phyloP scores from a whole-genome alignment of 2,329 filamentous ascomycete species.

The Monosporascus sp. region DNA sequence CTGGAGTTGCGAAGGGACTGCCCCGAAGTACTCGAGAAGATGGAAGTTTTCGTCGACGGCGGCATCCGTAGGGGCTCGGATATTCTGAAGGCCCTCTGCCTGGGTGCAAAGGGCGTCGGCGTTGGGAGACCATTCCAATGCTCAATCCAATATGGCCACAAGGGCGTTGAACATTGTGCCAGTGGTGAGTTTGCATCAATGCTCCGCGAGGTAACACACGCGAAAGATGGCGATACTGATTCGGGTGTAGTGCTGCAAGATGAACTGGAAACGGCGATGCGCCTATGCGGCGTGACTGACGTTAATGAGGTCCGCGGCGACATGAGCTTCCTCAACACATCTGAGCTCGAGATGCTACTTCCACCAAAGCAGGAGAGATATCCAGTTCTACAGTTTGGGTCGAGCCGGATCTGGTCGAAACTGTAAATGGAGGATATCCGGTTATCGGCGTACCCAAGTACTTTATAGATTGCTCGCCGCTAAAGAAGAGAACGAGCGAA shows the following conservation, averaged over 20 bases:
- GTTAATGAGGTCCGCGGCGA: slow-evolving; percentile 1
- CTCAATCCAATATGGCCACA: slow-evolving; percentile 54
- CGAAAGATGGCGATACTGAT: not conserved
- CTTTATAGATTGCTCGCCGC: too few relatives aligned
- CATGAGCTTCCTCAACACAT: slow-evolving; percentile 4
- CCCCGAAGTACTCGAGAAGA: slow-evolving; percentile 52
- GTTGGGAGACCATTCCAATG: slow-evolving; percentile 58
- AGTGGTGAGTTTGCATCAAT: slow-evolving; percentile 40
- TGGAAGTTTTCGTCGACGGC: slow-evolving; percentile 61
- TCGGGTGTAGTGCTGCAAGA: not conserved
- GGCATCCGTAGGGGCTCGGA: slow-evolving; percentile 62
- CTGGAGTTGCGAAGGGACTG: slow-evolving; percentile 58
- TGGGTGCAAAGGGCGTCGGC: slow-evolving; percentile 60
- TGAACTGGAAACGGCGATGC: slow-evolving; percentile 1
- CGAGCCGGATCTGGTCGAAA: slow-evolving; percentile 1
- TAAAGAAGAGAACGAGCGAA: too few relatives aligned
- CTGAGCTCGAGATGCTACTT: slow-evolving; percentile 3
- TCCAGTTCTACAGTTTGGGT: not conserved
- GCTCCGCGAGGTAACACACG: too few relatives aligned
- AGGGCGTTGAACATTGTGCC: slow-evolving; percentile 49
- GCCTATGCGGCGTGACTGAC: not conserved
- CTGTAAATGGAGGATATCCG: not conserved
- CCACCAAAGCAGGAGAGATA: slow-evolving; percentile 1
- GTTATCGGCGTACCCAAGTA: too few relatives aligned
- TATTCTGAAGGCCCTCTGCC: slow-evolving; percentile 60